phyloP scores from a whole-genome alignment of 768 basidiomycete species.

The Hericium rajendrae region DNA sequence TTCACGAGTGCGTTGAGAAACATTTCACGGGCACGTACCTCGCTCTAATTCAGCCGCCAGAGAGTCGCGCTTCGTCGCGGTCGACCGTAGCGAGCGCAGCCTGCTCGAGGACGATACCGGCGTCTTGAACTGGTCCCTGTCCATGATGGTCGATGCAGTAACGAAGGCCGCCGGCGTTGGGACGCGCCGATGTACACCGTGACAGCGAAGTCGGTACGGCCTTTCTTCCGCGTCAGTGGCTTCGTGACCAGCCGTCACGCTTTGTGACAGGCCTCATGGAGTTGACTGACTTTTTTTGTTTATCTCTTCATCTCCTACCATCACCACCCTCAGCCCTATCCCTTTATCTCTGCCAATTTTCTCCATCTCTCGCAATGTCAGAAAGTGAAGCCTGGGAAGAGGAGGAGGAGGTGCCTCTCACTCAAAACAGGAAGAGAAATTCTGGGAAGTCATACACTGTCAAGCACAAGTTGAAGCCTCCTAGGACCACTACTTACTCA shows the following conservation, averaged over 20 bases:
- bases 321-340: not conserved
- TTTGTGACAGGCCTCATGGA: not conserved
- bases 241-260: not conserved
- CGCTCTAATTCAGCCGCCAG: constrained; percentile 59
- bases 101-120: not conserved
- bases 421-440: not conserved
- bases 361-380: not conserved
- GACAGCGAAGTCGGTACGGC: not conserved
- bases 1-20: not conserved
- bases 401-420: not conserved
- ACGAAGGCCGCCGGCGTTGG: not conserved
- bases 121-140: constrained; percentile 1
- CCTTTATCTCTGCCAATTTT: not conserved
- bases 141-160: not conserved
- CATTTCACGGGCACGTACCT: constrained; percentile 25
- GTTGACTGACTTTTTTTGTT: no score
- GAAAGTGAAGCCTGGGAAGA: not conserved
- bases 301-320: not conserved
- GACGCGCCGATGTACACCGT: not conserved
- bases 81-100: constrained; percentile 16
- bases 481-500: constrained; percentile 54
- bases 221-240: not conserved
- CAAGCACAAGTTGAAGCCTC: constrained; percentile 40
- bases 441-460: constrained; percentile 20
- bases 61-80: constrained; percentile 50